Base-by-base conservation (phyloP, 1,139 yeast species). In the Citeromyces hawaiiensis region DNA sequence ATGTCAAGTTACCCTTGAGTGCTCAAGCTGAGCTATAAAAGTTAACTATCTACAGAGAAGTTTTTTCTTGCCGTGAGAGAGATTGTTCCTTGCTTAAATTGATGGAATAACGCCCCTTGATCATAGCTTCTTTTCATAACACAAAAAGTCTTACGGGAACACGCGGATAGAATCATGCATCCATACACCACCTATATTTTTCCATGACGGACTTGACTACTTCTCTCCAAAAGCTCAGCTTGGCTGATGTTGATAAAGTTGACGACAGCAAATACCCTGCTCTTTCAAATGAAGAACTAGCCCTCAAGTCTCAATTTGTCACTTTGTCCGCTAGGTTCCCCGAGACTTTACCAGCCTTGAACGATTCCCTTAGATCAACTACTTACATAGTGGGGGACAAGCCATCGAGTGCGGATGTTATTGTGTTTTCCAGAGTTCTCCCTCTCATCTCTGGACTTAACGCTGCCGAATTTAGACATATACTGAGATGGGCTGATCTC, bases 401-500 rank as follows among this genome's bases (percentile, higher is more conserved):
- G 40, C 81, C 88, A 38, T 65, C 88, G 17, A 66, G 68, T 39
- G 72, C 75, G 13, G 98, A 91, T 56, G 70, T 77, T 37, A 64
- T 66, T 38, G 77, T 82, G 36, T 83, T 85, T 51, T 75, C 77
- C 41, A 66, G 74, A 35, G 77, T 76, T 27, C 64, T 73, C 49
- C 82, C 87, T 39, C 48, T 72, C 43, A 75, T 83, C 30, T 61
- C 66, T 43, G 61, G 66, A 44, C 74, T 86, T 73, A 60, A 67
- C 17, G 54, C 73, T 35, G 62, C 65, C 30, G 78, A 76, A 36
- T 61, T 62, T 56, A 83, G 96, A 70, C 97, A 88, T 60, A 68
- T 87, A 45, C 64, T 86, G 47, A 81, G 97, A 70, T 91, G 97
- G 96, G 73, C 74, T 18, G 96, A 87, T 53, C 72, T 83, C 52